Base-by-base conservation (phyloP, 352 stramenopile species). In the Blastocystis sp. region DNA sequence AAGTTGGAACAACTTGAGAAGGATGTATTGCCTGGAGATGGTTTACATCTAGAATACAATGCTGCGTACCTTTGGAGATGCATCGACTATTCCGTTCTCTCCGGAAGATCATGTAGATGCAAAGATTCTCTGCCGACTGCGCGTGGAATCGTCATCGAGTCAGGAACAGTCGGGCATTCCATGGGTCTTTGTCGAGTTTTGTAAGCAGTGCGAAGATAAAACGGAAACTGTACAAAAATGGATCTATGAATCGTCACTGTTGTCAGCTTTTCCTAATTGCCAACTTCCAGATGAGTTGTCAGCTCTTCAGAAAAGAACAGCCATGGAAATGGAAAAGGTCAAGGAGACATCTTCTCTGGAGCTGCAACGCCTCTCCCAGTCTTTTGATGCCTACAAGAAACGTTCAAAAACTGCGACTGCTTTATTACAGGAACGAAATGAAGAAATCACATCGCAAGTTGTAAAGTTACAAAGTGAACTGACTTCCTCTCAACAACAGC, bases 351-450 rank as follows among this genome's bases (percentile, higher is more conserved):
- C 37, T n/a, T 18, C 24, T 20, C 18, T 54, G 8, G n/a, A 68
- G 55, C 34, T 68, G 45, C 20, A 65, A 55, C 47, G 26, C 39
- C 13, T 85, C 9, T 37, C 37, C 39, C 30, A 85, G 47, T 24
- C 53, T 26, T 66, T 69, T 24, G 73, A 85, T 26, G 2, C n/a
- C 39, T 85, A 85, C 55, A 65, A 66, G 20, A 85, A 85, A 16
- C 50, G 54, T 26, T 69, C 73, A 37, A 85, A 85, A 30, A 45
- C 73, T 24, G 73, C 73, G 50, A 85, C 73, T 24, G 20, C 41
- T 13, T 65, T 85, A 34, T 55, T 85, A 18, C 73, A 85, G 30
- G 73, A 66, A n/a, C 50, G 54, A 24, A 53, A 45, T 34, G 30
- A 55, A 53, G 66, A 78, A 26, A 39, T 45, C 50, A 59, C 50